A percentile compares a stretch with the other conserved stretches of the same genome.
Conservation (phyloP, 148 eudicot species). For the Camellia lanceoleosa region DNA sequence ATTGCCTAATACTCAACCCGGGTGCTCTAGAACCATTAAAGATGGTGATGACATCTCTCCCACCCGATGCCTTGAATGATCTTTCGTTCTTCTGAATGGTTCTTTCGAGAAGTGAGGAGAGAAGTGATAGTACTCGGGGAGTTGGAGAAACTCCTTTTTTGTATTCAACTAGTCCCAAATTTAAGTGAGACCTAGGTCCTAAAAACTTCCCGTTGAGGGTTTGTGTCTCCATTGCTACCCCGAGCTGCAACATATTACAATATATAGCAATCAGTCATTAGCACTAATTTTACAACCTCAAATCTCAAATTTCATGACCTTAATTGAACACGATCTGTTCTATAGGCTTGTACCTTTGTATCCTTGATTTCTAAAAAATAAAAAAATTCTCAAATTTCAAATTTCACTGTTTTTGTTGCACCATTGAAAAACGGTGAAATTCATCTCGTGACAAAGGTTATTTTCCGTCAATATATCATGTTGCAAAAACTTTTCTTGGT, state of each 20-base stretch:
- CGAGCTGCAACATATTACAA: neutral
- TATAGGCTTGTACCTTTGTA: too few relatives aligned
- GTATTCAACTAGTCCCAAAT: slow-evolving; percentile 26
- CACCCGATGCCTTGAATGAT: slow-evolving; percentile 22
- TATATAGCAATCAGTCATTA: neutral
- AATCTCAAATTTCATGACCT: too few relatives aligned
- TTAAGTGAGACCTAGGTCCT: slow-evolving; percentile 20
- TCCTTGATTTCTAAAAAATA: too few relatives aligned
- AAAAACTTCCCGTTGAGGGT: slow-evolving; percentile 6
- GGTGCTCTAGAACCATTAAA: slow-evolving; percentile 54
- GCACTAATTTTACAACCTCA: too few relatives aligned
- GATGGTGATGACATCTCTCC: slow-evolving; percentile 28
- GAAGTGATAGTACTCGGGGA: slow-evolving; percentile 36
- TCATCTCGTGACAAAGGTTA: too few relatives aligned
- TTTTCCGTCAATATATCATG: too few relatives aligned
- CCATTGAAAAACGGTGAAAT: too few relatives aligned
- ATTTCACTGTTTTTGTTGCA: too few relatives aligned
- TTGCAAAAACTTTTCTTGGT: too few relatives aligned
- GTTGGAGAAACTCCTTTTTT: slow-evolving; percentile 17
- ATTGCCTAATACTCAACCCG: slow-evolving; percentile 35
- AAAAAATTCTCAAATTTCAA: too few relatives aligned
- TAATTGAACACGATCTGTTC: too few relatives aligned
- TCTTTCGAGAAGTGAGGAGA: slow-evolving; percentile 36
- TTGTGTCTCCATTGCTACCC: slow-evolving; percentile 26
- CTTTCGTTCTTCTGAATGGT: slow-evolving; percentile 39